Evolutionary conservation across 1,139 yeast genomes (phyloP).

Genomic region (Komagataea norvegica): DNA sequence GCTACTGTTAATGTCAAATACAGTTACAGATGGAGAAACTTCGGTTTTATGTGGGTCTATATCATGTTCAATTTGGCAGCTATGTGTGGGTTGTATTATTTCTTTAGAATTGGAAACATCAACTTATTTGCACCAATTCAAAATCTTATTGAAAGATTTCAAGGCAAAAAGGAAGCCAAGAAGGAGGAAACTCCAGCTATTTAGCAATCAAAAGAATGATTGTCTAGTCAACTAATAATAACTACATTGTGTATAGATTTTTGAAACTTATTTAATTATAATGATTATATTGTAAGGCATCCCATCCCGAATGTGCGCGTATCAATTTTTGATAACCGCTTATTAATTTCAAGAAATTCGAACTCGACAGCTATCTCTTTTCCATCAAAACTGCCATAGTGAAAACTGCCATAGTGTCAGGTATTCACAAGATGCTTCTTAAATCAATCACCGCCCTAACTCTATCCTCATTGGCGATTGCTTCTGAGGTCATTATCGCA

Average conservation of each 20-base stretch:
- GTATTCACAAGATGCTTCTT: slow-evolving; percentile 5
- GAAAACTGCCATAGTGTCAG: not conserved
- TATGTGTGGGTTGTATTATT: slow-evolving; percentile 40
- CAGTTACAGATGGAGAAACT: slow-evolving; percentile 57
- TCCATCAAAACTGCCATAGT: too few species aligned
- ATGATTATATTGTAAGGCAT: too few species aligned
- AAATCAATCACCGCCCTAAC: not conserved
- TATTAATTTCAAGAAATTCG: too few species aligned
- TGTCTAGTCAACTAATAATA: too few species aligned
- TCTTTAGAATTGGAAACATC: slow-evolving; percentile 26
- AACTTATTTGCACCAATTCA: slow-evolving; percentile 6
- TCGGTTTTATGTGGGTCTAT: slow-evolving; percentile 57
- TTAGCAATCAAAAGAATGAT: too few species aligned
- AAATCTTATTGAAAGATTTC: slow-evolving; percentile 1
- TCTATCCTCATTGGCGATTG: slow-evolving; percentile 18
- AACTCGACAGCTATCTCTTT: too few species aligned
- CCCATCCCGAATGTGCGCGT: too few species aligned
- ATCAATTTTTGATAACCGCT: too few species aligned
- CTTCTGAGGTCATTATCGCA: slow-evolving; percentile 35
- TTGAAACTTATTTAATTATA: too few species aligned
- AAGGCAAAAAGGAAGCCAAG: slow-evolving; percentile 4
- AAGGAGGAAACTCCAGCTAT: too few species aligned
- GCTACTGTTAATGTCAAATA: slow-evolving; percentile 40
- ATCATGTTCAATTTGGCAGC: slow-evolving; percentile 48
- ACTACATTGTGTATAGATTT: too few species aligned